Conservation (phyloP, 768 basidiomycete genomes). For the Mycena vitilis region DNA sequence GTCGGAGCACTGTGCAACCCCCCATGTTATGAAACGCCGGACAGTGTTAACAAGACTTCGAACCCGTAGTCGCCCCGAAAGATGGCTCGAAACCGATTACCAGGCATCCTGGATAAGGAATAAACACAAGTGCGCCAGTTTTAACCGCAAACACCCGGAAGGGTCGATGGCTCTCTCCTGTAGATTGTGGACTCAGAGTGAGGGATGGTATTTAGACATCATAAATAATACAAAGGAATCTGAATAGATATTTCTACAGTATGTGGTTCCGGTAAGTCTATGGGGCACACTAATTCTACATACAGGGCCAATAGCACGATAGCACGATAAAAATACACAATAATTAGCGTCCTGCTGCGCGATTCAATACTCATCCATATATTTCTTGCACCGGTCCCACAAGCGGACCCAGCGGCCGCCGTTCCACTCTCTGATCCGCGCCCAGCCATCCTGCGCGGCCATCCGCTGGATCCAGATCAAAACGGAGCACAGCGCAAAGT, state of each 20-base stretch:
- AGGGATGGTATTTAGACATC: background rate
- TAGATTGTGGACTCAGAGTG: too few relatives aligned
- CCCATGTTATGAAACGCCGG: too few relatives aligned
- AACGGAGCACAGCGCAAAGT: slow-evolving; percentile 79
- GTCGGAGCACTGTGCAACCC: too few relatives aligned
- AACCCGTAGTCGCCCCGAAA: too few relatives aligned
- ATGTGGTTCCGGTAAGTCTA: background rate
- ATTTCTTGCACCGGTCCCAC: slow-evolving; percentile 69
- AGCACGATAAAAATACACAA: slow-evolving; percentile 5
- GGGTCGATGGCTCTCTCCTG: too few relatives aligned
- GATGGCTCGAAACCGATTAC: too few relatives aligned
- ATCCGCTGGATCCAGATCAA: slow-evolving; percentile 81
- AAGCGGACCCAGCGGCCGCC: slow-evolving; percentile 74
- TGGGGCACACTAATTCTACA: background rate
- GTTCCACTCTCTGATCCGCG: slow-evolving; percentile 75
- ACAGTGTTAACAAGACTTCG: too few relatives aligned
- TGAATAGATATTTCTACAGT: background rate
- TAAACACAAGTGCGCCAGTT: too few relatives aligned
- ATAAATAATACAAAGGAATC: background rate
- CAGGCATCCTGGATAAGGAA: too few relatives aligned
- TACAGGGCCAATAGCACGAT: background rate
- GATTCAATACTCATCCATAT: slow-evolving; percentile 72
- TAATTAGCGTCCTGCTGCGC: background rate
- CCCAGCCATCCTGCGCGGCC: slow-evolving; percentile 81
- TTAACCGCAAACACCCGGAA: too few relatives aligned